Base-by-base conservation (phyloP, 768 basidiomycete species). In the Tricholoma sp. region DNA sequence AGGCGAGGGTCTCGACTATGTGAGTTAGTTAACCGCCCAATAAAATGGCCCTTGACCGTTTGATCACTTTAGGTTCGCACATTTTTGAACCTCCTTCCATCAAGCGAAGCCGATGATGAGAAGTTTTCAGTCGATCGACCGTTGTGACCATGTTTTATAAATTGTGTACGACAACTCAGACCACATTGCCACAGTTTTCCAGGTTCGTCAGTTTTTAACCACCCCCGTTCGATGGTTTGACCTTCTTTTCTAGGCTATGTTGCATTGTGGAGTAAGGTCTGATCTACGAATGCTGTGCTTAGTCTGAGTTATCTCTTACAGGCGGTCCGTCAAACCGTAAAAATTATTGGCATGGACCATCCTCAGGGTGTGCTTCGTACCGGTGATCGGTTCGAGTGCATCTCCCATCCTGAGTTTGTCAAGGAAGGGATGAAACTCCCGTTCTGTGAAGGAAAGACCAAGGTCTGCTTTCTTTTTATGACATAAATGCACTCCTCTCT, bases 301-400 rank as follows among this genome's bases (percentile, higher is more conserved):
- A 59, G 39, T 56, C 22, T 54, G 59, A 55, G 46, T 19, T 29
- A 47, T 57, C 45, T 19, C 43, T 18, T 39, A n/a, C 61, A 91
- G 90, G 91, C 92, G 60, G 79, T 94, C 35, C 85, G 91, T 29
- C 94, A 97, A 75, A 97, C 94, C 1, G 94, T 96, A 18, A 81
- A 88, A 54, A 94, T 97, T 61, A 70, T 94, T n/a, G 83, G 78
- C 41, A 91, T 94, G 81, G 94, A 98, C 66, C 88, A 94, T 61
- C 90, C 92, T 6, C 88, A 91, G 66, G 89, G 88, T 11, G 77
- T 96, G 35, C 76, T 99, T 27, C 86, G 96, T 18, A 99, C 96
- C 0, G 97, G 97, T 4, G 97, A 99, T 67, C 83, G 94, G 32
- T 98, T 98, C 64, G 92, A 98, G 73, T 96, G 97, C 66, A 91